Evolutionary conservation across 2,329 filamentous ascomycete species (phyloP).

Genomic region (Microdochium paspali): DNA sequence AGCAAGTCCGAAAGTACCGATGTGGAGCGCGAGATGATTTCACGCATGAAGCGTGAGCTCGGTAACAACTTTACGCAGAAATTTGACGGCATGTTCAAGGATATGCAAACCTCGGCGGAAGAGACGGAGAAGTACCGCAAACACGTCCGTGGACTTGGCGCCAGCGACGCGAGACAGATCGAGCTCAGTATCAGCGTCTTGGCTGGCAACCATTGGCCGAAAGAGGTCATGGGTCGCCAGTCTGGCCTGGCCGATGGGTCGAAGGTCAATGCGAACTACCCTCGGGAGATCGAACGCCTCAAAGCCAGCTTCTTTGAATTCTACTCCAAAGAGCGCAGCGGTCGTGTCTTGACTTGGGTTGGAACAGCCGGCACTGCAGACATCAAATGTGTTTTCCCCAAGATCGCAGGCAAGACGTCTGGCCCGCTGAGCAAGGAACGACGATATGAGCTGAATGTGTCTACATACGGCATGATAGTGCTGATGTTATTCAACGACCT

Average conservation of each 20-base stretch:
- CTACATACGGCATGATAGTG: slow-evolving; percentile 87
- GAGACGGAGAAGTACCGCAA: slow-evolving; percentile 68
- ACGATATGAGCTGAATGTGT: slow-evolving; percentile 83
- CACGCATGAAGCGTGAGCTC: slow-evolving; percentile 92
- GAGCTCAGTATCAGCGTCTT: slow-evolving; percentile 80
- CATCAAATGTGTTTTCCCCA: slow-evolving; percentile 69
- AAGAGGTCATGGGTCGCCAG: slow-evolving; percentile 68
- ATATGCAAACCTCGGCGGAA: slow-evolving; percentile 82
- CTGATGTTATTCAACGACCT: slow-evolving; percentile 84
- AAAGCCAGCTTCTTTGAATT: slow-evolving; percentile 82
- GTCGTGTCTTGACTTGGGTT: slow-evolving; percentile 79
- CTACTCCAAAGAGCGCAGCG: slow-evolving; percentile 80
- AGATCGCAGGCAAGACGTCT: slow-evolving; percentile 60
- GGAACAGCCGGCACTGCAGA: slow-evolving; percentile 69
- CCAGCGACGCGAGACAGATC: slow-evolving; percentile 49
- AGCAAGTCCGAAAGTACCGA: slow-evolving; percentile 86
- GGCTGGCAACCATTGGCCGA: slow-evolving; percentile 91
- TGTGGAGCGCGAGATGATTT: slow-evolving; percentile 91
- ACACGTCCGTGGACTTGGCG: slow-evolving; percentile 45
- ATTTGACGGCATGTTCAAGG: slow-evolving; percentile 96
- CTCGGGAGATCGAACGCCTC: slow-evolving; percentile 61
- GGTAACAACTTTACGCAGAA: slow-evolving; percentile 90
- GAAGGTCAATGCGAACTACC: slow-evolving; percentile 57
- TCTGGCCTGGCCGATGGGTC: slow-evolving; percentile 37
- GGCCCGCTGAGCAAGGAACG: slow-evolving; percentile 51